Conservation (phyloP, 495 filamentous ascomycete species). For the Cercophora newfieldiana region DNA sequence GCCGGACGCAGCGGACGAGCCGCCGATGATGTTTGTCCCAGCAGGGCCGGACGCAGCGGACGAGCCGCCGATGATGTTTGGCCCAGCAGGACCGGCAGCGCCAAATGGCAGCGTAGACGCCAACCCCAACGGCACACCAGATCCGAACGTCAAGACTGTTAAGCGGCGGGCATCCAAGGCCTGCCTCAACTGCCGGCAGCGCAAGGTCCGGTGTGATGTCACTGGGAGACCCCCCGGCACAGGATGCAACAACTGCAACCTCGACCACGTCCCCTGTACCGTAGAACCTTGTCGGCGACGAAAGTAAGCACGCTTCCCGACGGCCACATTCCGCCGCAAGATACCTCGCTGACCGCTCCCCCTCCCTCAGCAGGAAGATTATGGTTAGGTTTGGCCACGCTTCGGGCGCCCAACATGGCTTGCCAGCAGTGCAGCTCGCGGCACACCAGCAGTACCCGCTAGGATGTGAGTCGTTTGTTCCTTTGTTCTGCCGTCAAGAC, state of each 20-base stretch:
- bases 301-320: constrained; percentile 68
- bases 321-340: not conserved
- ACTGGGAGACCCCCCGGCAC: constrained; percentile 70
- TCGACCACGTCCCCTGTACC: constrained; percentile 85
- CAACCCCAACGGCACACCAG: constrained; percentile 18
- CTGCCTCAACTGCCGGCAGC: constrained; percentile 79
- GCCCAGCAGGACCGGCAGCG: too few relatives aligned
- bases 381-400: too few relatives aligned
- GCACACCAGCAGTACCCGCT: too few relatives aligned
- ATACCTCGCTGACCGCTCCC: not conserved
- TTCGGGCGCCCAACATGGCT: too few relatives aligned
- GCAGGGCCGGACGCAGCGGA: too few relatives aligned
- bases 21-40: too few relatives aligned
- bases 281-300: constrained; percentile 88
- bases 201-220: constrained; percentile 94
- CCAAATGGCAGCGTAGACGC: too few relatives aligned
- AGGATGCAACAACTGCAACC: constrained; percentile 78
- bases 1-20: too few relatives aligned
- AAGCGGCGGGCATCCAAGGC: constrained; percentile 86
- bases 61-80: too few relatives aligned
- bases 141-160: constrained; percentile 37
- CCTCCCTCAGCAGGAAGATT: not conserved
- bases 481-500: too few relatives aligned
- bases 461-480: too few relatives aligned
- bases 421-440: too few relatives aligned